phyloP scores from a whole-genome alignment of 2,329 filamentous ascomycete genomes.

The Davidsoniella eucalypti region DNA sequence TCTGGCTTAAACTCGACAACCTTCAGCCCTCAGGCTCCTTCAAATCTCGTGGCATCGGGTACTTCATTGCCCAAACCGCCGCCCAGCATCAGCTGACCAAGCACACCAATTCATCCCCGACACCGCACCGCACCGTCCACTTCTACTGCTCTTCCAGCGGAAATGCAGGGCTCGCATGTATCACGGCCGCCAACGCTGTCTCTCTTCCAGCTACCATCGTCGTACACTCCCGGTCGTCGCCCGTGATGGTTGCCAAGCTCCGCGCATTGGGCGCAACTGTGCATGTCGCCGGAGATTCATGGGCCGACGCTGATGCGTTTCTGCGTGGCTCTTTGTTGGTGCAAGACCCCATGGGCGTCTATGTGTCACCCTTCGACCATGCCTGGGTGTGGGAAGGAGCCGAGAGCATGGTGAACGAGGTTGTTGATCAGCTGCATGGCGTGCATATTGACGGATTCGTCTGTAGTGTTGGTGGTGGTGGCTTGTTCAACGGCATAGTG shows the following conservation, averaged over 20 bases:
- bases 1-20: constrained; percentile 71
- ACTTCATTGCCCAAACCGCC: constrained; percentile 33
- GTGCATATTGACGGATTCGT: constrained; percentile 50
- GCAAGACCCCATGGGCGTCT: constrained; percentile 37
- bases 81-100: neutral
- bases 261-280: constrained; percentile 51
- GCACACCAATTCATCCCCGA: constrained; percentile 20
- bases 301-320: constrained; percentile 52
- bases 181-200: constrained; percentile 51
- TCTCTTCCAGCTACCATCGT: constrained; percentile 56
- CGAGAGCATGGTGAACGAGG: constrained; percentile 38
- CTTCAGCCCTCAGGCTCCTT: constrained; percentile 71
- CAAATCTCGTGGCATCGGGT: constrained; percentile 63
- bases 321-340: constrained; percentile 42
- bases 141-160: constrained; percentile 72
- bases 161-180: constrained; percentile 72
- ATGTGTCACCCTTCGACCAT: constrained; percentile 56
- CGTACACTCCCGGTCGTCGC: constrained; percentile 48
- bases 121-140: constrained; percentile 25
- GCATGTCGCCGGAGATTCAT: constrained; percentile 49
- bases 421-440: constrained; percentile 24
- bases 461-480: constrained; percentile 67
- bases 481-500: constrained; percentile 61
- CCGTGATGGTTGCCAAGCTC: constrained; percentile 57
- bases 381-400: constrained; percentile 51